A percentile compares a stretch with the other conserved stretches of the same genome.
phyloP scores from a whole-genome alignment of 257 asterid genomes.

The Parsonsia alboflavescens region DNA sequence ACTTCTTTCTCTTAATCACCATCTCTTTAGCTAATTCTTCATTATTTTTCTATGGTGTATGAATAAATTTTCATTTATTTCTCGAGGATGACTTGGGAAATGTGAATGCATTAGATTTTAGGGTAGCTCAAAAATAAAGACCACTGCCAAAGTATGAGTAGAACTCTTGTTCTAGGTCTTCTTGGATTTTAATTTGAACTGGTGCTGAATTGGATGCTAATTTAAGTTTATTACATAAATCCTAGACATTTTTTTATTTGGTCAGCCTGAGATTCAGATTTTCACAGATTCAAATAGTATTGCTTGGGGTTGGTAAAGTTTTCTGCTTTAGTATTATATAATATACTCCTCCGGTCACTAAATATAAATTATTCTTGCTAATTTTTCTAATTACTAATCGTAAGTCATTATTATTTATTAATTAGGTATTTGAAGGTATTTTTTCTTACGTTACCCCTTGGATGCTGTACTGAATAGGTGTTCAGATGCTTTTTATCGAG shows the following conservation, averaged over 20 bases:
- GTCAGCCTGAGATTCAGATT: not conserved
- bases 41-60: not conserved
- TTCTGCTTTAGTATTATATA: too few relatives aligned
- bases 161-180: conserved; percentile 4
- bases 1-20: conserved; percentile 11
- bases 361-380: too few relatives aligned
- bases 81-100: not conserved
- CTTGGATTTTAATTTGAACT: not conserved
- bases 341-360: too few relatives aligned
- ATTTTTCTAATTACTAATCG: too few relatives aligned
- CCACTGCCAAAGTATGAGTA: not conserved
- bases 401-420: too few relatives aligned
- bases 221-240: too few relatives aligned
- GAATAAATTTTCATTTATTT: not conserved
- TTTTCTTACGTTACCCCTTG: too few relatives aligned
- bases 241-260: not conserved
- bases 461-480: too few relatives aligned
- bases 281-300: not conserved
- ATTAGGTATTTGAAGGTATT: too few relatives aligned
- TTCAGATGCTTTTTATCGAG: too few relatives aligned
- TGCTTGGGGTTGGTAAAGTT: not conserved
- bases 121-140: not conserved
- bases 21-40: not conserved
- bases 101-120: too few relatives aligned
- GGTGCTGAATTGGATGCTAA: not conserved